Conservation (phyloP, 495 filamentous ascomycete genomes). For the Aspergillus olivimuriae region DNA sequence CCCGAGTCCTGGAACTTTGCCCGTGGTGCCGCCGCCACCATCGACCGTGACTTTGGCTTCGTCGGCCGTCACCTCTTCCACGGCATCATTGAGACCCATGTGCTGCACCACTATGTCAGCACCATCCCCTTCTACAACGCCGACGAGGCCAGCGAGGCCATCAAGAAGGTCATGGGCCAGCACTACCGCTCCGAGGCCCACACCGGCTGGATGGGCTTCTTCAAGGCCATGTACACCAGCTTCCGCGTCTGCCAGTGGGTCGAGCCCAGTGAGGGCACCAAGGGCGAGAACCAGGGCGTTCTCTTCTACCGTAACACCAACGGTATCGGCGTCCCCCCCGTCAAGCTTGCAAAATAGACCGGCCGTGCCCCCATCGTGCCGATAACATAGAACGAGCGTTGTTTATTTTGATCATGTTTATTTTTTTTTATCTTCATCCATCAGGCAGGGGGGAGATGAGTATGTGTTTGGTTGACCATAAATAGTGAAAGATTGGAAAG, state of each 20-base stretch:
- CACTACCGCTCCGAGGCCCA: constrained; percentile 52
- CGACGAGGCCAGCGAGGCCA: constrained; percentile 54
- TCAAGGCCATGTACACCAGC: constrained; percentile 49
- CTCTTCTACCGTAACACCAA: constrained; percentile 64
- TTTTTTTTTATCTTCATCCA: too few species aligned
- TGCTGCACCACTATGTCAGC: constrained; percentile 56
- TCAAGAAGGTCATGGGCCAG: constrained; percentile 49
- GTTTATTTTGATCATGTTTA: too few species aligned
- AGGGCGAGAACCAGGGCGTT: constrained; percentile 46
- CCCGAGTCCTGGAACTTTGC: constrained; percentile 50
- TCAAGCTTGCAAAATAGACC: constrained; percentile 39
- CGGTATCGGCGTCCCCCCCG: constrained; percentile 59
- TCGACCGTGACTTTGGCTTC: constrained; percentile 56
- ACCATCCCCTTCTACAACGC: constrained; percentile 58
- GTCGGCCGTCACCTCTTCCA: constrained; percentile 53
- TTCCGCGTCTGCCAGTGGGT: constrained; percentile 50
- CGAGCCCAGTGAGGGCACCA: constrained; percentile 59
- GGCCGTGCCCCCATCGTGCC: constrained; percentile 1
- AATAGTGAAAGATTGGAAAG: too few species aligned
- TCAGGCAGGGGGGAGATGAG: too few species aligned
- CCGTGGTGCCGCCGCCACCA: constrained; percentile 53
- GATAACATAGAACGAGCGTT: constrained; percentile 11
- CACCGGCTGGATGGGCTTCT: constrained; percentile 46
- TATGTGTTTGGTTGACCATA: too few species aligned
- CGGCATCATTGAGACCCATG: constrained; percentile 58